Evolutionary conservation across 306 rosid species (phyloP), one percentile per base, ranked within the genome.

Genomic region (Pyrus bretschneideri): DNA sequence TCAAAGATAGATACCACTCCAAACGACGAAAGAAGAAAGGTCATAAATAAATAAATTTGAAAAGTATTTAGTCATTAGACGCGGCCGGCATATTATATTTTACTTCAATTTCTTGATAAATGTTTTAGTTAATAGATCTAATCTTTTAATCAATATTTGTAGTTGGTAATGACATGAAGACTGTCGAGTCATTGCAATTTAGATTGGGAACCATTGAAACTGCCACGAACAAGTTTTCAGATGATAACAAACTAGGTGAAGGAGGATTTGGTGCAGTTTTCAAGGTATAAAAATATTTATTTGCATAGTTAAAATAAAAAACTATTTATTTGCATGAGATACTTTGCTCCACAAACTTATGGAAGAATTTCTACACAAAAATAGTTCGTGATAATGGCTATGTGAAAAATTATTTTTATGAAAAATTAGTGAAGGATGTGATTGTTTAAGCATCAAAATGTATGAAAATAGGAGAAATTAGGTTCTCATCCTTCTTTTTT

Each of bases 201-300:
- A 77, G 80, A 66, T 73, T 89, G 69, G 72, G 69, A 15, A 80
- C 75, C 4, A 75, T 87, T 62, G 84, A 85, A 75, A 70, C 76
- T 75, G 89, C 89, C 17, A 89, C 88, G 1, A 76, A 83, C 42
- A 22, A 82, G 5, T 89, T 89, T 75, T 85, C 87, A 0, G 71
- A 83, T 4, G 55, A 49, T 15, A 49, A 49, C 55, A 49, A 49
- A 13, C 0, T 49, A 15, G 55, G 55, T 49, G 82, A 82, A 82
- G 91, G 93, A 29, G 91, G 91, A 70, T 89, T 83, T 76, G 91
- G 91, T 42, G 86, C 68, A 21, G 91, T 87, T 77, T 87, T 80
- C 80, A 77, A 85, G 91, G 93, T 85, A 74, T 9, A 11, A 25
- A 38, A 38, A 38, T 38, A 7, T 38, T 38, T 38, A 38, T 38